These are phyloP conservation scores for Ceratobasidium sp. DNA, from an alignment of 1,284 basidiomycete species.

Conservation along the genomic window DNA sequence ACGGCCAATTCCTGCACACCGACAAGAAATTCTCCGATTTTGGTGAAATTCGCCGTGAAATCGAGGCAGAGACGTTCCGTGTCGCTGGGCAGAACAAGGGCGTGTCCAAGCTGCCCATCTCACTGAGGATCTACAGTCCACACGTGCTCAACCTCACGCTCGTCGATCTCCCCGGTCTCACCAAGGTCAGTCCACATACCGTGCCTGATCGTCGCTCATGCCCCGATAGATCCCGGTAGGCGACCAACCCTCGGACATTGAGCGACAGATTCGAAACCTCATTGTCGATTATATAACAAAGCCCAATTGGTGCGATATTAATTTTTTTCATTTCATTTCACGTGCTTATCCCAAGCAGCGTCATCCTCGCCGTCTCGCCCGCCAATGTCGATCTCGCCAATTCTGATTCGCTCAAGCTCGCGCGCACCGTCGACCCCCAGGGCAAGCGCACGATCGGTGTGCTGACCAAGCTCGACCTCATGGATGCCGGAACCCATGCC, in stretches of 20 bases:
- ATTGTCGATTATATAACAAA: slow-evolving; percentile 96
- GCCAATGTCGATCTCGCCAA: slow-evolving; percentile 99
- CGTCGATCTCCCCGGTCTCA: slow-evolving; percentile 94
- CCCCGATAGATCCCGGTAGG: slow-evolving; percentile 52
- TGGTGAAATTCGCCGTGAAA: slow-evolving; percentile 91
- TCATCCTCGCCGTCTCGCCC: slow-evolving; percentile 94
- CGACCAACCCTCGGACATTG: slow-evolving; percentile 93
- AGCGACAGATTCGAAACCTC: slow-evolving; percentile 92
- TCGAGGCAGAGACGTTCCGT: slow-evolving; percentile 96
- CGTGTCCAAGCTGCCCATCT: slow-evolving; percentile 93
- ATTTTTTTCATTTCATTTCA: slow-evolving; percentile 20
- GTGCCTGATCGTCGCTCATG: slow-evolving; percentile 47
- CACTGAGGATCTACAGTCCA: slow-evolving; percentile 92
- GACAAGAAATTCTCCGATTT: slow-evolving; percentile 98
- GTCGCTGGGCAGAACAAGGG: slow-evolving; percentile 99
- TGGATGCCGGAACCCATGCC: slow-evolving; percentile 99
- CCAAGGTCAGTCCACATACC: slow-evolving; percentile 66
- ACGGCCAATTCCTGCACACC: slow-evolving; percentile 96
- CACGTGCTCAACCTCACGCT: slow-evolving; percentile 94
- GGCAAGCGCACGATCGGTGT: slow-evolving; percentile 96
- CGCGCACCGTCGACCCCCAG: slow-evolving; percentile 93
- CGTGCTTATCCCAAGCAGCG: slow-evolving; percentile 56
- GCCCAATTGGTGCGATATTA: slow-evolving; percentile 80
- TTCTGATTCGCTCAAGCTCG: slow-evolving; percentile 96
- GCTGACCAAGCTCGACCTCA: slow-evolving; percentile 95